Percentiles rank a stretch among this genome's conserved stretches.
Evolutionary conservation across 192 early-diverging fungal genomes (phyloP).

Genomic region (Obelidium mucronatum): DNA sequence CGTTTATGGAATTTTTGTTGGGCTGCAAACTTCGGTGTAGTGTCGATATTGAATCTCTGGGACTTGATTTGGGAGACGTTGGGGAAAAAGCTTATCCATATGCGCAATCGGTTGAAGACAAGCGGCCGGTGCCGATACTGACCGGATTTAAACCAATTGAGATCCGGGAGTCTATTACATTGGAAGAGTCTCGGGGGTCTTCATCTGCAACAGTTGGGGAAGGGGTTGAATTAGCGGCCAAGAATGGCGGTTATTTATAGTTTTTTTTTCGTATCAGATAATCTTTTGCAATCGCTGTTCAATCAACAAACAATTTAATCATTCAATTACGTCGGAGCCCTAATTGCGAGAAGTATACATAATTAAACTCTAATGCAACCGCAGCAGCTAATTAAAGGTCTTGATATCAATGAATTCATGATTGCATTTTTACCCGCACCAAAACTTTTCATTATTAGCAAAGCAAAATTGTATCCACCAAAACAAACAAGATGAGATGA

Average conservation of each 20-base stretch:
- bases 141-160: not conserved
- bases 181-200: not conserved
- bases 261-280: too few species aligned
- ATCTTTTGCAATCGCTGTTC: not conserved
- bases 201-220: not conserved
- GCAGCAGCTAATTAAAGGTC: not conserved
- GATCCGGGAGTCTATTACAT: not conserved
- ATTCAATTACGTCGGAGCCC: not conserved
- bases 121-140: not conserved
- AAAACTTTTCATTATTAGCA: too few species aligned
- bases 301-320: not conserved
- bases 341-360: not conserved
- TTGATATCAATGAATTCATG: too few species aligned
- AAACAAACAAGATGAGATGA: too few species aligned
- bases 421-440: too few species aligned
- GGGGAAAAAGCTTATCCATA: constrained; percentile 70
- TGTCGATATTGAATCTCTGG: constrained; percentile 70
- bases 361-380: not conserved
- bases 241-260: too few species aligned
- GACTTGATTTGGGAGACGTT: constrained; percentile 83
- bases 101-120: not conserved
- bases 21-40: constrained; percentile 67
- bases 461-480: too few species aligned
- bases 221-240: too few species aligned
- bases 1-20: constrained; percentile 76